Percentiles rank a stretch among this genome's conserved stretches.
Conservation (phyloP, 2,329 filamentous ascomycete species). For the Xylaria sp. region DNA sequence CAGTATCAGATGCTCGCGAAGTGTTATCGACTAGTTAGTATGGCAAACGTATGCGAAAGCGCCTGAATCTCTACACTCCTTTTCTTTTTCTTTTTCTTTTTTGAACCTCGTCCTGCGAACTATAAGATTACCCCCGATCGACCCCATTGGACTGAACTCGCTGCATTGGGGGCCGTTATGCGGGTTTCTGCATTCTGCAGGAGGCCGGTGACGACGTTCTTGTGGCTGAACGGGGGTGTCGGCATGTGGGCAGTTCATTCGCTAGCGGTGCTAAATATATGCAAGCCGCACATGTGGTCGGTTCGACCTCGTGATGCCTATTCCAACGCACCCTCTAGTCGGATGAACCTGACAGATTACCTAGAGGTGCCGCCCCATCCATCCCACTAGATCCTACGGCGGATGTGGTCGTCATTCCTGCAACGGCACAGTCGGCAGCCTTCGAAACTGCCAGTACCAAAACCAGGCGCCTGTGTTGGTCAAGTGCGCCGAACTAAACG, state of each 20-base stretch:
- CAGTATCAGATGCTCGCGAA: slow-evolving; percentile 3
- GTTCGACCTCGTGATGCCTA: not conserved
- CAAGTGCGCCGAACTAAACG: not conserved
- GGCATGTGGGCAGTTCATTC: not conserved
- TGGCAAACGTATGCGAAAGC: no score
- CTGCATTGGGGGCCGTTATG: slow-evolving; percentile 7
- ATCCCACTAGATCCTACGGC: not conserved
- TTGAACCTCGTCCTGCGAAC: slow-evolving; percentile 1
- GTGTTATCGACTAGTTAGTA: not conserved
- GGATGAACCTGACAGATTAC: not conserved
- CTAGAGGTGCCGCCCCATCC: no score
- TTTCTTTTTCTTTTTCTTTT: not conserved
- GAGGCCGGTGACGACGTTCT: slow-evolving; percentile 6
- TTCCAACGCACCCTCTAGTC: not conserved
- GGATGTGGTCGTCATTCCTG: not conserved
- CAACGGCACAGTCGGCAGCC: no score
- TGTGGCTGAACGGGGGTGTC: not conserved
- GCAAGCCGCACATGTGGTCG: not conserved
- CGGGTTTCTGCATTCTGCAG: slow-evolving; percentile 17
- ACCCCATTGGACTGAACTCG: slow-evolving; percentile 9
- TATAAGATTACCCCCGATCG: slow-evolving; percentile 8
- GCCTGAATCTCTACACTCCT: not conserved
- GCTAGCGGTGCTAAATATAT: not conserved
- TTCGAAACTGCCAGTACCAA: no score
- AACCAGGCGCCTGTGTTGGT: not conserved